Evolutionary conservation across 108 stramenopile genomes (phyloP), one percentile per base, ranked within the genome.

Genomic region (Stephanodiscus triporus): DNA sequence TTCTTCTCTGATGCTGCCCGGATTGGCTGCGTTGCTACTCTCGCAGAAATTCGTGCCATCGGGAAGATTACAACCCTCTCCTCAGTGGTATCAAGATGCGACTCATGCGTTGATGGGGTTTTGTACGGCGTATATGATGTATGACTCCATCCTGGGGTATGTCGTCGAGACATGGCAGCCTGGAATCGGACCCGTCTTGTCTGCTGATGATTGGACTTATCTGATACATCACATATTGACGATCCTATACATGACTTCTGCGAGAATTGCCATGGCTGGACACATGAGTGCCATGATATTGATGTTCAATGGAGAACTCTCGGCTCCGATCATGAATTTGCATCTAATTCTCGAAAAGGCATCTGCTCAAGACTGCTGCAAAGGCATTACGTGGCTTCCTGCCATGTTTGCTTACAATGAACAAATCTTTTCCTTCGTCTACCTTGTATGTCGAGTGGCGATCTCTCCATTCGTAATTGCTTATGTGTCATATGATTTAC

Each of bases 121-220:
- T 56, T 81, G 80, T 16, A 76, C 75, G n/a, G 80, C 75, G 23
- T 81, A 81, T 70, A 81, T 81, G 80, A 63, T 81, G 17, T 76
- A 81, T 63, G 80, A 81, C 43, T 63, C 75, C 4, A 14, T 74
- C 26, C 61, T 81, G 53, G 74, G 75, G n/a, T 81, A 69, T 34
- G 42, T 76, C 11, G 59, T 68, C 7, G 80, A 70, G 16, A 58
- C 57, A 10, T 81, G 80, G 80, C 58, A 61, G 20, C 72, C 64
- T 42, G 80, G 80, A 24, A 34, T 50, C 22, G 80, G 80, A 45
- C 75, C 75, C 24, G 80, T 81, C 8, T 61, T 81, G 54, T 51
- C 48, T 13, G 54, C 6, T 38, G 70, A 66, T 26, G 75, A 81
- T 64, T 76, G 61, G 66, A 63, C 72, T 60, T 81, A 34, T 64